A percentile compares a stretch with the other conserved stretches of the same genome.
These are phyloP conservation scores for Xerocomus nothofagi DNA, from an alignment of 1,284 basidiomycete genomes.

Conservation along the genomic window DNA sequence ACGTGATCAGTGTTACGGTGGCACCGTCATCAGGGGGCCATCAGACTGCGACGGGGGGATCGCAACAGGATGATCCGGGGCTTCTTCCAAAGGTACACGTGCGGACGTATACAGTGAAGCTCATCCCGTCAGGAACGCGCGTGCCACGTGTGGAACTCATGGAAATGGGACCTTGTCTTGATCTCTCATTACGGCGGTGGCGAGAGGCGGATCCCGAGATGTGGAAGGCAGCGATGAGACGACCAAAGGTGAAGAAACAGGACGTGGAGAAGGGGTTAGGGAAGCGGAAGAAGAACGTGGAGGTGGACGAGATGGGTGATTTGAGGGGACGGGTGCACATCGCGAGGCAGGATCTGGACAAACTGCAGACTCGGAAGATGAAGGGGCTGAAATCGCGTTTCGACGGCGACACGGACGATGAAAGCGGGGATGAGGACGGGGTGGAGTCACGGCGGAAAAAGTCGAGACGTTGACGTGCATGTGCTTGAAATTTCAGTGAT, in stretches of 20 bases:
- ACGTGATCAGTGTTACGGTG: constrained; percentile 86
- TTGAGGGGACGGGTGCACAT: constrained; percentile 89
- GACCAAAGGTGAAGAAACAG: constrained; percentile 85
- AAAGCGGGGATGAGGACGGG: constrained; percentile 20
- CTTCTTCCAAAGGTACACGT: constrained; percentile 83
- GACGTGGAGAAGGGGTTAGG: constrained; percentile 86
- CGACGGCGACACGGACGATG: constrained; percentile 30
- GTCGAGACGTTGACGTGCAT: constrained; percentile 7
- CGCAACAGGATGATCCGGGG: constrained; percentile 39
- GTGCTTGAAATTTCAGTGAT: not conserved
- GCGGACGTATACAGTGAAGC: constrained; percentile 80
- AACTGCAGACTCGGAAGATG: constrained; percentile 90
- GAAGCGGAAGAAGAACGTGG: constrained; percentile 92
- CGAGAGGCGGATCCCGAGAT: constrained; percentile 77
- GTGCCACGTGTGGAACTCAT: constrained; percentile 81
- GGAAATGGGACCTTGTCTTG: constrained; percentile 91
- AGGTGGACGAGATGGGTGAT: constrained; percentile 99
- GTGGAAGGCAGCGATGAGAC: constrained; percentile 77
- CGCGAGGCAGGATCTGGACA: constrained; percentile 84
- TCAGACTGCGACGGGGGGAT: constrained; percentile 42
- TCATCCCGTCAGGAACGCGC: constrained; percentile 75
- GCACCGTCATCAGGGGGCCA: constrained; percentile 63
- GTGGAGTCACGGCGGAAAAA: constrained; percentile 16
- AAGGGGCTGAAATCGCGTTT: constrained; percentile 71
- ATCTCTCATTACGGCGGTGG: constrained; percentile 78